A percentile compares a stretch with the other conserved stretches of the same genome.
Evolutionary conservation across 2,329 filamentous ascomycete species (phyloP).

Genomic region (Fusarium sp.): DNA sequence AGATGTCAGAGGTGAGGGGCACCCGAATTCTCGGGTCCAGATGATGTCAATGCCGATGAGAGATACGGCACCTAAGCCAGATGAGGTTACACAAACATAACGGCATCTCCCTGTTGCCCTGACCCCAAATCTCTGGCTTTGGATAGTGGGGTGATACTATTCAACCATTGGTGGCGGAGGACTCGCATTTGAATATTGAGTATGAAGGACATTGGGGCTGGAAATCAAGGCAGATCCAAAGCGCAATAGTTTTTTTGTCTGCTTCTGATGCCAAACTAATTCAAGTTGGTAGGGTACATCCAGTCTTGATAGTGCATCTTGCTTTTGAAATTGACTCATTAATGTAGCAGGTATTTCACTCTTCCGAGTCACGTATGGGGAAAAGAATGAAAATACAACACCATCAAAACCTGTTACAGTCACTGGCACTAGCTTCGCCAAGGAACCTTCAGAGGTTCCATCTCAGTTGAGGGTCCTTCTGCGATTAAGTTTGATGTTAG

Average conservation of each 20-base stretch:
- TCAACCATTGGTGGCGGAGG: not conserved
- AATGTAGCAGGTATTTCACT: not conserved
- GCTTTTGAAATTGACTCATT: not conserved
- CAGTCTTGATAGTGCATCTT: not conserved
- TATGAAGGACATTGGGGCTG: not conserved
- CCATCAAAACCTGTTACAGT: not conserved
- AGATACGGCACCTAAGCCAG: not conserved
- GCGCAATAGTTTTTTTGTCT: not conserved
- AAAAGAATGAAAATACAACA: not conserved
- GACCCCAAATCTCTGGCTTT: not conserved
- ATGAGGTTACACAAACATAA: slow-evolving; percentile 10
- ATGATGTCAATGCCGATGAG: slow-evolving; percentile 13
- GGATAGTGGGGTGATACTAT: not conserved
- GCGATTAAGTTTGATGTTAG: slow-evolving; percentile 16
- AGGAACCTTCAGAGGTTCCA: not conserved
- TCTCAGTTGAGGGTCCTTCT: not conserved
- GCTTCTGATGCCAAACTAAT: not conserved
- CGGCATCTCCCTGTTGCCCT: not conserved
- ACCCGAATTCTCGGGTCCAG: not conserved
- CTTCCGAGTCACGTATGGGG: not conserved
- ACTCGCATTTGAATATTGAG: not conserved
- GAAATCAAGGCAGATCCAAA: not conserved
- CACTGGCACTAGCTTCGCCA: not conserved
- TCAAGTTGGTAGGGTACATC: not conserved
- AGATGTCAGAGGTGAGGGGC: not conserved